A percentile compares a stretch with the other conserved stretches of the same genome.
These are phyloP conservation scores for Penicillium thymicola DNA, from an alignment of 2,329 filamentous ascomycete genomes.

Conservation along the genomic window DNA sequence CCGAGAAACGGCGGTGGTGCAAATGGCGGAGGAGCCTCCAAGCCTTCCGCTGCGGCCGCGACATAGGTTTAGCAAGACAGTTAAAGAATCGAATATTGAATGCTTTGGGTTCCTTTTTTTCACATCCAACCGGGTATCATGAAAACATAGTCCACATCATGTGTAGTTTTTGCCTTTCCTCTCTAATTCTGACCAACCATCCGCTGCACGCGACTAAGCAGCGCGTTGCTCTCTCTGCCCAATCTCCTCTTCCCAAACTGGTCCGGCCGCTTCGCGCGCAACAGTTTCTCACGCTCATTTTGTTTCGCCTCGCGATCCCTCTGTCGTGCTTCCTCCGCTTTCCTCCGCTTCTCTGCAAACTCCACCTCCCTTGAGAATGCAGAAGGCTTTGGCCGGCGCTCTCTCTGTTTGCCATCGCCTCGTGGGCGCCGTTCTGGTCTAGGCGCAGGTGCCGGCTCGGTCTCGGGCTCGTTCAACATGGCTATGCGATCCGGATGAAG, in stretches of 20 bases:
- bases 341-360: constrained; percentile 60
- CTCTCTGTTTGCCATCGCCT: constrained; percentile 28
- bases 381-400: constrained; percentile 41
- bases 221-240: constrained; percentile 72
- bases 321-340: constrained; percentile 61
- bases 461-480: constrained; percentile 51
- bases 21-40: constrained; percentile 19
- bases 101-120: constrained; percentile 7
- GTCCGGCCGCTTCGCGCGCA: constrained; percentile 59
- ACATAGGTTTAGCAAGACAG: constrained; percentile 12
- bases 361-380: constrained; percentile 66
- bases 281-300: constrained; percentile 66
- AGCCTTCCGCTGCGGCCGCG: constrained; percentile 14
- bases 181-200: constrained; percentile 53
- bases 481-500: constrained; percentile 61
- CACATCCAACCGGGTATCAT: constrained; percentile 23
- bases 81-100: constrained; percentile 7
- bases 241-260: constrained; percentile 72
- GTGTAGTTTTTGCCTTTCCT: background rate
- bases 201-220: constrained; percentile 74
- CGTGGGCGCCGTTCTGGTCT: constrained; percentile 21
- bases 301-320: constrained; percentile 66
- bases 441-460: constrained; percentile 18
- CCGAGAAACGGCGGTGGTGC: constrained; percentile 40
- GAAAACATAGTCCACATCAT: constrained; percentile 12